Base-by-base conservation (phyloP, 495 filamentous ascomycete species). In the Podospora pseudopauciseta region DNA sequence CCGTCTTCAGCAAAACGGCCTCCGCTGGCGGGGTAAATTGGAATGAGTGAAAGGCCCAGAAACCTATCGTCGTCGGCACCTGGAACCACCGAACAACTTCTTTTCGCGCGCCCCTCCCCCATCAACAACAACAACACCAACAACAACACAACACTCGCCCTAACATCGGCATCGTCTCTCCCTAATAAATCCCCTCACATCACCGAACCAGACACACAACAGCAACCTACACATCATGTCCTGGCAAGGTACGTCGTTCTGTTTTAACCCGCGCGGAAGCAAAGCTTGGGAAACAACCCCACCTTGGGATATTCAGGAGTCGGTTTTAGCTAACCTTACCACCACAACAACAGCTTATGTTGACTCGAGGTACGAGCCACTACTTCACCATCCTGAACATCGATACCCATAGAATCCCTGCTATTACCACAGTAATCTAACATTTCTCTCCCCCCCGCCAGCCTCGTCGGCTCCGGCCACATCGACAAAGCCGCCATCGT, bases 401-500 rank as follows among this genome's bases (percentile, higher is more conserved):
- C 3, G 34, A 39, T 39, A 3, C 34, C 0, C 34, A 11, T 6
- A 11, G 34, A 39, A 39, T 11, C 34, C 34, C 34, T 39, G 1
- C 11, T 11, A 5, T 11, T 5, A 49, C 7, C 2, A 49, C 15
- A 49, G 13, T 49, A 3, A 49, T 3, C 39, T 49, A 49, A 49
- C 39, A 49, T 16, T 49, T 5, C 34, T 6, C n/a, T 32, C 0
- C 7, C 30, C 34, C 20, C 30, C 39, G 11, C 34, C 65, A 94
- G 94, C 87, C 87, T 98, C 71, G 86, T 98, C 75, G 92, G 86
- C 81, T 88, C 85, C 71, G 88, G 88, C 73, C 90, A 95, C 79
- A 81, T 97, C 80, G 91, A 95, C 84, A 89, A 91, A 81, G 95
- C 88, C 73, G 91, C 91, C 75, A 96, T 97, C 79, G 88, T 94